Evolutionary conservation across 345 rosid genomes (phyloP).

Genomic region (Eucalyptus regnans): DNA sequence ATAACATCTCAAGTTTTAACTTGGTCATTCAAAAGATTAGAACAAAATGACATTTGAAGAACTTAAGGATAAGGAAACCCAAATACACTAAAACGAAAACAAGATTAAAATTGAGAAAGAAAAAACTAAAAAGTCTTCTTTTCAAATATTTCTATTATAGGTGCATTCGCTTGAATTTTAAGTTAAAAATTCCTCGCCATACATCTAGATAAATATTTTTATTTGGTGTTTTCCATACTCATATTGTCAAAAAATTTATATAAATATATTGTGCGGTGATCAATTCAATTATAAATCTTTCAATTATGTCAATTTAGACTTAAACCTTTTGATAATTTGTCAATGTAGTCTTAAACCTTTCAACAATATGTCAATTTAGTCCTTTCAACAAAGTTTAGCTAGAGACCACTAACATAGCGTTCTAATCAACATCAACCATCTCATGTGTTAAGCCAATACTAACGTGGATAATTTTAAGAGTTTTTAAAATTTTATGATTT

Average conservation of each 20-base stretch:
- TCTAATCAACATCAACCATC: not conserved
- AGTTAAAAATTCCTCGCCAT: not conserved
- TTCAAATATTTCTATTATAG: not conserved
- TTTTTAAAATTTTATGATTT: too few relatives aligned
- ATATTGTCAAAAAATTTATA: too few relatives aligned
- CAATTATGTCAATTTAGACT: not conserved
- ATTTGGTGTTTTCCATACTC: not conserved
- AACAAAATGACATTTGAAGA: not conserved
- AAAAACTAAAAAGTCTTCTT: not conserved
- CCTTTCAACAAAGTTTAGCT: not conserved
- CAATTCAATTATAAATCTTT: not conserved
- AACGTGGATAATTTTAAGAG: not conserved
- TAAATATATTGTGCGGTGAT: not conserved
- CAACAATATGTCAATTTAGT: not conserved
- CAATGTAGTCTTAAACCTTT: not conserved
- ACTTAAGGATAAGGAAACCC: not conserved
- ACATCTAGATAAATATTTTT: not conserved
- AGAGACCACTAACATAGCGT: not conserved
- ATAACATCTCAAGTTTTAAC: not conserved
- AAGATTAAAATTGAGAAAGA: not conserved
- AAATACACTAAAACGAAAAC: not conserved
- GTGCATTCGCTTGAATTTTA: too few relatives aligned
- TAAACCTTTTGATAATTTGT: not conserved
- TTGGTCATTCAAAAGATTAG: not conserved
- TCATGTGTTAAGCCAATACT: fast-evolving